Conservation (phyloP, 306 rosid species). For the Malus fusca region DNA sequence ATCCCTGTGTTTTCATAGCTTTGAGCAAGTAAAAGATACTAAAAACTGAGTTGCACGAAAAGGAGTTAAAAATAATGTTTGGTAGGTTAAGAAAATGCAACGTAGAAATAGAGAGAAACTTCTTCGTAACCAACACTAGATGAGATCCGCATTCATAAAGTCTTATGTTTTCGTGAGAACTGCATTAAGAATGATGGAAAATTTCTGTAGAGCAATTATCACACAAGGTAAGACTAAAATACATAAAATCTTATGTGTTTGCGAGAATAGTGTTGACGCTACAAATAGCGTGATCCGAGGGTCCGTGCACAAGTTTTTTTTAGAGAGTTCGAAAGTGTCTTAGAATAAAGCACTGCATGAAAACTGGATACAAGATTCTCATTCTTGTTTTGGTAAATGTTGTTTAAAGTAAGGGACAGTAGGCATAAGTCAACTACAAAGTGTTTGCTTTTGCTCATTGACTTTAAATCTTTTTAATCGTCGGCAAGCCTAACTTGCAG, state of each 20-base stretch:
- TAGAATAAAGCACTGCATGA: background rate
- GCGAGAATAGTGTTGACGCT: no score
- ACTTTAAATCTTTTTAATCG: background rate
- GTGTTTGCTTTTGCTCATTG: background rate
- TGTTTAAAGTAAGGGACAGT: background rate
- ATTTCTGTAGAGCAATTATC: fast-evolving
- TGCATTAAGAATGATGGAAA: background rate
- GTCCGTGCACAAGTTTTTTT: no score
- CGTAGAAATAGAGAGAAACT: no score
- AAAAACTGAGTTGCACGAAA: background rate
- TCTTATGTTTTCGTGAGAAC: no score
- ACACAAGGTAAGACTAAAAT: no score
- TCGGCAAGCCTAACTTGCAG: background rate
- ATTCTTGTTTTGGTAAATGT: background rate
- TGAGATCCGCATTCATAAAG: no score
- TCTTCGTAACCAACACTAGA: no score
- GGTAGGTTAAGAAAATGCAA: background rate
- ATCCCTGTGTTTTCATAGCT: background rate
- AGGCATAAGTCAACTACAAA: background rate
- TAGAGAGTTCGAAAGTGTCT: no score
- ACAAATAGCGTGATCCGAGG: no score
- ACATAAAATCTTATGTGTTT: no score
- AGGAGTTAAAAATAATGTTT: background rate
- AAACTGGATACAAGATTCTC: background rate
- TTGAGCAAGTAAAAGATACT: background rate